Percentiles rank a stretch among this genome's conserved stretches.
phyloP scores from a whole-genome alignment of 345 rosid species.

The Raphanus sativus region DNA sequence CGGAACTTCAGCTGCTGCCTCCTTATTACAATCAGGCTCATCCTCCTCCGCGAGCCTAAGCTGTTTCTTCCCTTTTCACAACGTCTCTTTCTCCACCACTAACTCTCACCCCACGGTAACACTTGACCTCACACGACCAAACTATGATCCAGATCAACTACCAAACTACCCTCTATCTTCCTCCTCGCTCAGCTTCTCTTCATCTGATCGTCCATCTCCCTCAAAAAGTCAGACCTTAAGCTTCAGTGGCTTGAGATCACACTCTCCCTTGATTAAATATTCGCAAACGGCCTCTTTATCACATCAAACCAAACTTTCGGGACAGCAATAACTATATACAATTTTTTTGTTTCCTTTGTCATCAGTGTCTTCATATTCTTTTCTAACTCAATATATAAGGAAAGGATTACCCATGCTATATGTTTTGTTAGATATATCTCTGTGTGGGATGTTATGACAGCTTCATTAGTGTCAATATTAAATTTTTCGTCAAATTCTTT shows the following conservation, averaged over 20 bases:
- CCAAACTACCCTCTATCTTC: constrained; percentile 31
- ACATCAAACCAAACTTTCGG: constrained; percentile 23
- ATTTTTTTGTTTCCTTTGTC: background rate
- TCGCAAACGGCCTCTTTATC: constrained; percentile 20
- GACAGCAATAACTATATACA: constrained; percentile 8
- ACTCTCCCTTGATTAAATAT: constrained; percentile 28
- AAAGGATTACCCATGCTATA: no score
- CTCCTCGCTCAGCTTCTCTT: constrained; percentile 48
- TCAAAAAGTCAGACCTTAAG: constrained; percentile 22
- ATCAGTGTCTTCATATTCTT: background rate
- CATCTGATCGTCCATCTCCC: constrained; percentile 25
- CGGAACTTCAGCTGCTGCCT: constrained; percentile 47
- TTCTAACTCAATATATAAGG: no score
- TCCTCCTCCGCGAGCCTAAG: constrained; percentile 29
- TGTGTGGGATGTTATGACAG: background rate
- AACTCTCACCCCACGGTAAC: constrained; percentile 64
- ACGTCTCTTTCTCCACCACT: constrained; percentile 49
- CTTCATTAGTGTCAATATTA: background rate
- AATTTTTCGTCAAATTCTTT: background rate
- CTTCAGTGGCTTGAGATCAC: constrained; percentile 30
- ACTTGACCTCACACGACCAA: constrained; percentile 58
- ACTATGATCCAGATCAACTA: constrained; percentile 28
- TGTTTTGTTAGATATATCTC: background rate
- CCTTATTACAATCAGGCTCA: constrained; percentile 44
- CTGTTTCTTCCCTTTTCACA: constrained; percentile 34